Percentiles rank a stretch among this genome's conserved stretches.
These are phyloP conservation scores for Leucosporidium yakuticum DNA, from an alignment of 768 basidiomycete genomes.

Conservation along the genomic window DNA sequence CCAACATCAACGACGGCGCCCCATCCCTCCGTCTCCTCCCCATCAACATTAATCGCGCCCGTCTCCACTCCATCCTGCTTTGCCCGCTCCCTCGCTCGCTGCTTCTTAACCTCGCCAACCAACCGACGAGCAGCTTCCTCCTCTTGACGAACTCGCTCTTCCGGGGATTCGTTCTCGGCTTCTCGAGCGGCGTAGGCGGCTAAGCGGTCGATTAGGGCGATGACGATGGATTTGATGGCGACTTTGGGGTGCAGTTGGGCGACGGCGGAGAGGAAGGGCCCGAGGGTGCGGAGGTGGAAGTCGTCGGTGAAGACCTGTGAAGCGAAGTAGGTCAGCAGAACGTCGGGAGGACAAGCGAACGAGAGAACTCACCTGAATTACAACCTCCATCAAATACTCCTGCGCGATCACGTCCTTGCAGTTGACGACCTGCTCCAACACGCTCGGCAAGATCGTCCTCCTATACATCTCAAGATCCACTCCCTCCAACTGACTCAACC, in stretches of 20 bases:
- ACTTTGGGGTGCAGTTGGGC: slow-evolving; percentile 96
- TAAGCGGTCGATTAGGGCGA: slow-evolving; percentile 90
- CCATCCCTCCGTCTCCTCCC: slow-evolving; percentile 28
- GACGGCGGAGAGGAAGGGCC: slow-evolving; percentile 90
- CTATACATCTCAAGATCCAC: slow-evolving; percentile 92
- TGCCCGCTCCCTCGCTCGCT: slow-evolving; percentile 39
- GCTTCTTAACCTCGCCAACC: slow-evolving; percentile 74
- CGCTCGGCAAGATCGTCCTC: slow-evolving; percentile 74
- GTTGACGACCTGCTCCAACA: slow-evolving; percentile 93
- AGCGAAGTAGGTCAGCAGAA: not conserved
- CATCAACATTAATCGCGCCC: not conserved
- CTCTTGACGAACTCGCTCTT: slow-evolving; percentile 86
- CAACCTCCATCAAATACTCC: slow-evolving; percentile 98
- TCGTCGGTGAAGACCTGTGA: slow-evolving; percentile 92
- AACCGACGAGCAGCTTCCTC: slow-evolving; percentile 84
- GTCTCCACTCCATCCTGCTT: slow-evolving; percentile 38
- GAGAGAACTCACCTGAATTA: slow-evolving; percentile 70
- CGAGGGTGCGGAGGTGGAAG: slow-evolving; percentile 93
- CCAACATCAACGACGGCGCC: slow-evolving; percentile 12
- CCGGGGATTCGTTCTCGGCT: slow-evolving; percentile 91
- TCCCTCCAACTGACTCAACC: slow-evolving; percentile 89
- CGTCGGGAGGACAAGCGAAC: not conserved
- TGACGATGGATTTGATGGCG: slow-evolving; percentile 97
- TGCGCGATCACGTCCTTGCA: slow-evolving; percentile 99
- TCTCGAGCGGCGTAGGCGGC: slow-evolving; percentile 95